Conservation (phyloP, 129 eudicot genomes). For the Saposhnikovia divaricata region DNA sequence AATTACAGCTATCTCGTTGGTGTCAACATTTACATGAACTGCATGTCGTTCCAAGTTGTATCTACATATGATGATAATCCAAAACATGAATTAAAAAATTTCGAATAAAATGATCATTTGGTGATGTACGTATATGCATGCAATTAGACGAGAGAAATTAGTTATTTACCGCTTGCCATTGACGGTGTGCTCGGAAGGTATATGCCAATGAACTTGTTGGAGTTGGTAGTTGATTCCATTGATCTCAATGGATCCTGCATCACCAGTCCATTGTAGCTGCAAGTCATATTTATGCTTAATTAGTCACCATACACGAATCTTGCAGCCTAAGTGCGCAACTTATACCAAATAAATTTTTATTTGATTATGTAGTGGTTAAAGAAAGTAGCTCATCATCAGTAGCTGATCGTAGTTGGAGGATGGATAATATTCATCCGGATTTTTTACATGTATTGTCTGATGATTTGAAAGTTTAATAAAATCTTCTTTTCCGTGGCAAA, state of each 20-base stretch:
- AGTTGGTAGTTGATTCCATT: conserved; percentile 26
- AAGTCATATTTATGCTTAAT: neutral
- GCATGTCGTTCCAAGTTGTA: conserved; percentile 55
- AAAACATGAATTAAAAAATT: neutral
- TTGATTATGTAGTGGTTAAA: neutral
- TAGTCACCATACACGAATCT: neutral
- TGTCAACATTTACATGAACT: conserved; percentile 49
- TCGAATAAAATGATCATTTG: neutral
- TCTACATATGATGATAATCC: conserved; percentile 16
- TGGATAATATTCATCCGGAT: too few species aligned
- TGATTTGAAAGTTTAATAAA: too few species aligned
- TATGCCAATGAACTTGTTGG: conserved; percentile 49
- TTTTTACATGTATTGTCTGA: too few species aligned
- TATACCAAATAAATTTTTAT: too few species aligned
- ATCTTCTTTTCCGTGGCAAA: too few species aligned
- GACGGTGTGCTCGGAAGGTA: conserved; percentile 54
- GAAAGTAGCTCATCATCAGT: too few species aligned
- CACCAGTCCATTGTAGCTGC: conserved; percentile 44
- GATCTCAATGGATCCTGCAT: conserved; percentile 36
- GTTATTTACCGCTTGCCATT: conserved; percentile 19
- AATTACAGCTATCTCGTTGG: conserved; percentile 40
- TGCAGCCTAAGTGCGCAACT: neutral
- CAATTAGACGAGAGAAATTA: neutral
- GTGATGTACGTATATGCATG: neutral
- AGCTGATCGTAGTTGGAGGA: too few species aligned